phyloP scores from a whole-genome alignment of 2,329 filamentous ascomycete genomes.

The Neonectria neomacrospora region DNA sequence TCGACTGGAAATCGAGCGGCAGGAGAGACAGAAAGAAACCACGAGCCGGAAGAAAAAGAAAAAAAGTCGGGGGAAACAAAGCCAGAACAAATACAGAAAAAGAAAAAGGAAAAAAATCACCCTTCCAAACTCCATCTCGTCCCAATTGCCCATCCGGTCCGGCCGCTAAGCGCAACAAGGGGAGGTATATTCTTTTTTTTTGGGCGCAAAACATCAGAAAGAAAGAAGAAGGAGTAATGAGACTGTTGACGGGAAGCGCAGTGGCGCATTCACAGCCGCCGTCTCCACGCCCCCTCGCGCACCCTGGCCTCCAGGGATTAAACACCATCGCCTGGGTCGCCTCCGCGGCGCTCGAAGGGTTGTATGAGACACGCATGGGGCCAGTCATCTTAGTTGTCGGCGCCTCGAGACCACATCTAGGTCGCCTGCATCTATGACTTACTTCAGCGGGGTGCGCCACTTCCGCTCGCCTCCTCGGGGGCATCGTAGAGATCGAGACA shows the following conservation, averaged over 20 bases:
- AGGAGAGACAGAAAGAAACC: slow-evolving; percentile 25
- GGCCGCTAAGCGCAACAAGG: slow-evolving; percentile 31
- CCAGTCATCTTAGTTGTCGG: neutral
- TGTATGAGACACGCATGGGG: slow-evolving; percentile 4
- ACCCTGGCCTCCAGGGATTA: slow-evolving; percentile 26
- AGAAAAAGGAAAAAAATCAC: slow-evolving; percentile 20
- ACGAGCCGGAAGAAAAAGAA: slow-evolving; percentile 21
- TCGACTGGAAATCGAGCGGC: slow-evolving; percentile 9
- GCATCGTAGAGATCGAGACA: slow-evolving; percentile 60
- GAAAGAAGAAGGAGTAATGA: slow-evolving; percentile 11
- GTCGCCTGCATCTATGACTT: slow-evolving; percentile 5
- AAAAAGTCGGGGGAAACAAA: slow-evolving; percentile 24
- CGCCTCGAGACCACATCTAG: neutral
- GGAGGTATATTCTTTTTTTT: slow-evolving; percentile 10
- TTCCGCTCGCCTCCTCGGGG: slow-evolving; percentile 49
- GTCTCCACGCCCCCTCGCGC: slow-evolving; percentile 16
- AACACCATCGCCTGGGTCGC: slow-evolving; percentile 13
- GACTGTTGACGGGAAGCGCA: slow-evolving; percentile 12
- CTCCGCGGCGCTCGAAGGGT: slow-evolving; percentile 3
- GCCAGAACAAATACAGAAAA: slow-evolving; percentile 11
- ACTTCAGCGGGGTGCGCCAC: slow-evolving; percentile 41
- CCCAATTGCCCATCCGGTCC: slow-evolving; percentile 28
- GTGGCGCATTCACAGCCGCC: slow-evolving; percentile 24
- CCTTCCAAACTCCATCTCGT: slow-evolving; percentile 30
- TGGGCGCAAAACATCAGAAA: slow-evolving; percentile 15